Evolutionary conservation across 495 filamentous ascomycete genomes (phyloP).

Genomic region (Margaritispora aquatica): DNA sequence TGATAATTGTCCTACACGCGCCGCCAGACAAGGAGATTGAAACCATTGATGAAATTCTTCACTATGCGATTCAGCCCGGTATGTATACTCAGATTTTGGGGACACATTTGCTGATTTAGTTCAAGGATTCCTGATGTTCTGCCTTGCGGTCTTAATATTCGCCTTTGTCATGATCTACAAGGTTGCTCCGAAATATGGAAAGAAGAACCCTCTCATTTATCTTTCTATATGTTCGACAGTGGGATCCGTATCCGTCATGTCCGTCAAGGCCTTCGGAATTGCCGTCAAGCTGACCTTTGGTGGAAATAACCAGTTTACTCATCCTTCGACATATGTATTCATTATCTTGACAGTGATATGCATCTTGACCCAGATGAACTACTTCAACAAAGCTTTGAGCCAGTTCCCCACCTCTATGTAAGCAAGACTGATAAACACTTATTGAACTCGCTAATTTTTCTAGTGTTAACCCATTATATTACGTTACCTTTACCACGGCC

Average conservation of each 20-base stretch:
- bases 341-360: slow-evolving; percentile 86
- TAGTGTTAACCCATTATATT: slow-evolving; percentile 97
- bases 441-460: slow-evolving; percentile 2
- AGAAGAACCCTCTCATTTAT: slow-evolving; percentile 91
- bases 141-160: slow-evolving; percentile 67
- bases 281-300: slow-evolving; percentile 87
- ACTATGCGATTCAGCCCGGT: slow-evolving; percentile 88
- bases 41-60: slow-evolving; percentile 79
- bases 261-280: slow-evolving; percentile 95
- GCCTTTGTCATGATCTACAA: slow-evolving; percentile 93
- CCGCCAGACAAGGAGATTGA: slow-evolving; percentile 87
- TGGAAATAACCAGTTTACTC: slow-evolving; percentile 89
- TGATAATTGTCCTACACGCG: slow-evolving; percentile 96
- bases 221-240: slow-evolving; percentile 96
- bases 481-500: slow-evolving; percentile 97
- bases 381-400: slow-evolving; percentile 97
- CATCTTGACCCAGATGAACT: slow-evolving; percentile 98
- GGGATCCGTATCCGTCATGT: slow-evolving; percentile 96
- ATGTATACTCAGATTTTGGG: slow-evolving; percentile 22
- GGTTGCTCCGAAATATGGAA: slow-evolving; percentile 80
- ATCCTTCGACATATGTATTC: slow-evolving; percentile 95
- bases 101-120: slow-evolving; percentile 26
- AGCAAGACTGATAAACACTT: slow-evolving; percentile 25
- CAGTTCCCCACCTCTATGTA: slow-evolving; percentile 97
- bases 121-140: slow-evolving; percentile 83